Conservation (phyloP, 2,329 filamentous ascomycete genomes). For the Ceratocystis colombiana region DNA sequence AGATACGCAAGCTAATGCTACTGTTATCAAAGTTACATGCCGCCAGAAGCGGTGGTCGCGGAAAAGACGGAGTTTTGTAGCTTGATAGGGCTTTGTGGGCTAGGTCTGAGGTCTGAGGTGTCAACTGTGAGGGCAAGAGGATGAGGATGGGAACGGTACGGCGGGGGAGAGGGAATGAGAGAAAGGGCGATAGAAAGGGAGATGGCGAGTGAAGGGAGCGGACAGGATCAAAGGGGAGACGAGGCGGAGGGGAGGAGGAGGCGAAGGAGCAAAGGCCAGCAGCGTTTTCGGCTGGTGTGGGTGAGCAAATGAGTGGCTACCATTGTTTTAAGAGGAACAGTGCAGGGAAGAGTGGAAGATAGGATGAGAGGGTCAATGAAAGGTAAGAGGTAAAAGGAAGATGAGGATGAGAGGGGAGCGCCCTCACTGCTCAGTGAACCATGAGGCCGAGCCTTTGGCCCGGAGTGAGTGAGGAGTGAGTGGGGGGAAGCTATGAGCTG, state of each 20-base stretch:
- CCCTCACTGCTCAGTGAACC: neutral
- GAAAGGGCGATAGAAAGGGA: neutral
- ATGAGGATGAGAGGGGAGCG: neutral
- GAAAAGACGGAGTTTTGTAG: neutral
- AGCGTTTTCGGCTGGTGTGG: neutral
- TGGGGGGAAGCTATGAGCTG: too few species aligned
- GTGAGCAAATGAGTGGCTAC: neutral
- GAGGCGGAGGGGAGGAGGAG: neutral
- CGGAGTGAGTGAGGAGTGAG: conserved; percentile 6
- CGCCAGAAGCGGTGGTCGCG: neutral
- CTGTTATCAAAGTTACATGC: too few species aligned
- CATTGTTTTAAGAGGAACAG: neutral
- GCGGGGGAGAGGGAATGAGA: neutral
- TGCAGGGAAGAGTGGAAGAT: neutral
- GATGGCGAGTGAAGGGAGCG: neutral
- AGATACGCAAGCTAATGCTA: too few species aligned
- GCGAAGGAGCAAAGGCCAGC: neutral
- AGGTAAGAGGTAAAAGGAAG: neutral
- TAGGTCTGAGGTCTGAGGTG: neutral
- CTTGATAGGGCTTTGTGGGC: too few species aligned
- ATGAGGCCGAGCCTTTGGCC: conserved; percentile 13
- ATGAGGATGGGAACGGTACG: neutral
- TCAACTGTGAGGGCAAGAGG: neutral
- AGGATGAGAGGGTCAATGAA: neutral
- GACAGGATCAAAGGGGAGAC: neutral